Evolutionary conservation across 1,284 basidiomycete species (phyloP), one percentile per base, ranked within the genome.

Genomic region (Quambalaria eucalypti): DNA sequence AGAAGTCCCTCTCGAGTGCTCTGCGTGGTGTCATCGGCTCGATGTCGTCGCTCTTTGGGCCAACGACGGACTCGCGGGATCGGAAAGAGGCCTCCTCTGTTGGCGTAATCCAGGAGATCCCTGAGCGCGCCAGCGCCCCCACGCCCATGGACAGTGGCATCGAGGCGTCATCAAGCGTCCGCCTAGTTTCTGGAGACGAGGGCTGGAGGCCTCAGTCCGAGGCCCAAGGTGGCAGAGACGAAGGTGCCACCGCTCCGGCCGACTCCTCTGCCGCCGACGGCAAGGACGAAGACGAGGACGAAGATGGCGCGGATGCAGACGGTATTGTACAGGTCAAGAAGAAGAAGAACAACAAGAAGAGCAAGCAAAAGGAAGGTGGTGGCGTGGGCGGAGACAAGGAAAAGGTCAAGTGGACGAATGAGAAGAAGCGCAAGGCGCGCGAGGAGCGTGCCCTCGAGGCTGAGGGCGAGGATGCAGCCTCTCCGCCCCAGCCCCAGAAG

Each of bases 381-480:
- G 40, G 23, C 6, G n/a, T 19, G 21, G 16, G 10, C 7, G 40
- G 23, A 7, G 30, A 16, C 30, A 39, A 39, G 36, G 36, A 39
- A 14, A 46, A 59, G n/a, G 14, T 12, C n/a, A 26, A 26, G 7
- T 46, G 42, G 50, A 12, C 50, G 19, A 48, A 49, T 19, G 49
- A 50, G 39, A 29, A 53, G 21, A 53, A 53, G 52, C n/a, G 33
- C 19, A 53, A 53, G 28, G 48, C 46, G 39, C 28, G 46, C 25
- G 33, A 48, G 19, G 52, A 51, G 21, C 23, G 42, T 19, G 19
- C n/a, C 14, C 16, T 21, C 5, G 21, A 21, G n/a, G 19, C 42
- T 6, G 42, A 14, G 16, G 25, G 3, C 25, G 42, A 21, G 6
- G 42, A 46, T 19, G 31, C 9, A 33, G 31, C 8, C n/a, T n/a